Percentiles rank a stretch among this genome's conserved stretches.
These are phyloP conservation scores for Tricholoma terreum DNA, from an alignment of 768 basidiomycete species.

Conservation along the genomic window DNA sequence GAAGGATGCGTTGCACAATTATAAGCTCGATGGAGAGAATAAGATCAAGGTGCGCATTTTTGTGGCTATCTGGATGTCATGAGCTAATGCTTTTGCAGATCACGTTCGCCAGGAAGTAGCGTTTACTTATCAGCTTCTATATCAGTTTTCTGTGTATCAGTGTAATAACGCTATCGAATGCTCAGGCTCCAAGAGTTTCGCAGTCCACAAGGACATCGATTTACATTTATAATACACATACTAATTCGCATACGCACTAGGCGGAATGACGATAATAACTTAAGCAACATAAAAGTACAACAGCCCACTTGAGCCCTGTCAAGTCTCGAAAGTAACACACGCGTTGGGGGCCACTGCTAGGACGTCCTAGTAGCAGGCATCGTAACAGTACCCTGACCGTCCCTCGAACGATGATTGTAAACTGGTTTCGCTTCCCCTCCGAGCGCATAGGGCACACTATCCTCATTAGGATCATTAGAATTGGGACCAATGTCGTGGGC, in stretches of 20 bases:
- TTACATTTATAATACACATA: no score
- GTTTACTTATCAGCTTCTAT: neutral
- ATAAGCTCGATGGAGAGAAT: slow-evolving; percentile 95
- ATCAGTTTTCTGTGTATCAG: neutral
- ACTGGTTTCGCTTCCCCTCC: neutral
- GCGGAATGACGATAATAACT: no score
- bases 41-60: slow-evolving; percentile 82
- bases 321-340: no score
- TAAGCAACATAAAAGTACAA: no score
- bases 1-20: slow-evolving; percentile 96
- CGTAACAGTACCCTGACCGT: no score
- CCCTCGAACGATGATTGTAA: no score
- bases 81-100: slow-evolving; percentile 40
- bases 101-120: slow-evolving; percentile 71
- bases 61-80: neutral
- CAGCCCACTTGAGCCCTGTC: no score
- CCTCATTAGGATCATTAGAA: neutral
- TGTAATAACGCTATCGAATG: neutral
- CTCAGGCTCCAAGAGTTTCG: neutral
- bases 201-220: no score
- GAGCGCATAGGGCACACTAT: neutral
- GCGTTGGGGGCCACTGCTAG: no score
- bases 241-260: no score
- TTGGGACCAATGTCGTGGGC: neutral
- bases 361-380: no score